These are phyloP conservation scores for Croton setiger DNA, from an alignment of 441 rosid genomes.

Conservation along the genomic window DNA sequence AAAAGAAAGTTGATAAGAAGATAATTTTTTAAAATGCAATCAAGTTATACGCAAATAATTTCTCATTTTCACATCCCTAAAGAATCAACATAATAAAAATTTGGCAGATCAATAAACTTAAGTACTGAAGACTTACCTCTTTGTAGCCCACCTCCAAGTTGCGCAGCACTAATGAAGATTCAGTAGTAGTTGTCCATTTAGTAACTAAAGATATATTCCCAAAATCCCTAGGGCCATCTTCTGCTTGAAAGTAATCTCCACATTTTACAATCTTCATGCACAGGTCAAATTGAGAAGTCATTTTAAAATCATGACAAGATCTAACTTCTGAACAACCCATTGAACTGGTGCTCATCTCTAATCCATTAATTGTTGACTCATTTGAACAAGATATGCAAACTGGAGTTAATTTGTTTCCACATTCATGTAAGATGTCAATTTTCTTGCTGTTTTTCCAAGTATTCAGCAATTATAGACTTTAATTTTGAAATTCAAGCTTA, in stretches of 20 bases:
- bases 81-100: background rate
- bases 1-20: background rate
- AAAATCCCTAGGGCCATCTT: slow-evolving; percentile 71
- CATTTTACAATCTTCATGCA: slow-evolving; percentile 58
- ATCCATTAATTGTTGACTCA: background rate
- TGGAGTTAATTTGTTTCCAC: background rate
- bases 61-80: background rate
- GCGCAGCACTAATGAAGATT: slow-evolving; percentile 61
- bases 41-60: slow-evolving; percentile 1
- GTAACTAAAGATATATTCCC: slow-evolving; percentile 57
- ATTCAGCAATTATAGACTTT: background rate
- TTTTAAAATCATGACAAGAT: background rate
- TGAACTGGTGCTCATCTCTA: background rate
- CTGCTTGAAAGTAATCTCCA: slow-evolving; percentile 82
- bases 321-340: background rate
- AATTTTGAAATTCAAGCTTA: background rate
- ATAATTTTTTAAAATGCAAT: background rate
- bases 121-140: slow-evolving; percentile 44
- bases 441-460: background rate
- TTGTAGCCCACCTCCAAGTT: slow-evolving; percentile 65
- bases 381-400: background rate
- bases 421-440: background rate
- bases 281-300: slow-evolving; percentile 17
- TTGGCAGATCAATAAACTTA: slow-evolving; percentile 1
- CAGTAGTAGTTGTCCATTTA: slow-evolving; percentile 54